These are phyloP conservation scores for Raddia guianensis DNA, from an alignment of 176 grass and related monocot species.

Conservation along the genomic window DNA sequence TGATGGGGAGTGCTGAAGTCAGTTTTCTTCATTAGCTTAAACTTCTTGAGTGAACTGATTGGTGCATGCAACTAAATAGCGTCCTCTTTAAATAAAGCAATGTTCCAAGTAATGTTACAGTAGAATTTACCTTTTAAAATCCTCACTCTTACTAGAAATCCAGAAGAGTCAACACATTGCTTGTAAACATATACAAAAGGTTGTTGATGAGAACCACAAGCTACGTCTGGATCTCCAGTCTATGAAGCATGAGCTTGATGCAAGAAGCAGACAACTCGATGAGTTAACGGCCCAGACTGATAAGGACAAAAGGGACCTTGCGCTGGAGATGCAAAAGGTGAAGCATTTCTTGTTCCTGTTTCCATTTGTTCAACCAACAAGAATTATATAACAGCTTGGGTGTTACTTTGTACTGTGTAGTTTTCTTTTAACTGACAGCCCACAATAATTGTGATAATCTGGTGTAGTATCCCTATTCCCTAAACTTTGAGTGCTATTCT, in stretches of 20 bases:
- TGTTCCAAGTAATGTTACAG: background rate
- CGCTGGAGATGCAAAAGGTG: constrained; percentile 61
- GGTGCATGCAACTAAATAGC: constrained; percentile 6
- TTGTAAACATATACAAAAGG: constrained; percentile 56
- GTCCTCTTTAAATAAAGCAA: background rate
- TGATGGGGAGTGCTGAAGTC: too few relatives aligned
- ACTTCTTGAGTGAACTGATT: too few relatives aligned
- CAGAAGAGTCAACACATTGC: constrained; percentile 63
- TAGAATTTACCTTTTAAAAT: background rate
- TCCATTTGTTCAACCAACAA: background rate
- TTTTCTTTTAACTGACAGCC: background rate
- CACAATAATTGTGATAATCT: background rate
- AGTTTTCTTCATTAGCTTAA: too few relatives aligned
- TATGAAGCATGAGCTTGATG: constrained; percentile 63
- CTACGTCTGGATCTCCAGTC: constrained; percentile 50
- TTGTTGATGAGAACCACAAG: constrained; percentile 61
- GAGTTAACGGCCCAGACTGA: constrained; percentile 53
- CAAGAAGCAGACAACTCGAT: constrained; percentile 53
- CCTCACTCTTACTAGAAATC: constrained; percentile 53
- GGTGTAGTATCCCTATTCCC: background rate
- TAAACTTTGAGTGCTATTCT: background rate
- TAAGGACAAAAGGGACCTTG: constrained; percentile 52
- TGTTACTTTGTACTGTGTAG: background rate
- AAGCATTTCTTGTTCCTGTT: background rate
- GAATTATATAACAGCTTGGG: background rate